Evolutionary conservation across 1,284 basidiomycete genomes (phyloP).

Genomic region (Apiotrichum siamense): DNA sequence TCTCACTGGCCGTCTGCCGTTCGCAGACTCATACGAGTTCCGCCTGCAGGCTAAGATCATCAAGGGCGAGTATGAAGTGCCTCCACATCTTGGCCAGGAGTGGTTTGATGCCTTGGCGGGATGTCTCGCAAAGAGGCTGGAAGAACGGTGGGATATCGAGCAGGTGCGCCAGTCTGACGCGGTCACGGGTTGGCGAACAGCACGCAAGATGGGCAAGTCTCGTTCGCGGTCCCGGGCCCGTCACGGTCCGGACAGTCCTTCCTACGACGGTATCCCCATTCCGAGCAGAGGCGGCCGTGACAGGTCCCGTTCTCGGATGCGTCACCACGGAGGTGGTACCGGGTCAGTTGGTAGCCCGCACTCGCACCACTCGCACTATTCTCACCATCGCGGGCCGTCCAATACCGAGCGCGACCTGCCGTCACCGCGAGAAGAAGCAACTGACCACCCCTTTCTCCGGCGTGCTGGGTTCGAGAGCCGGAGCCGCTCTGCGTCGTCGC

Average conservation of each 20-base stretch:
- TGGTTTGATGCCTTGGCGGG: conserved; percentile 67
- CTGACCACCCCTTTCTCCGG: background rate
- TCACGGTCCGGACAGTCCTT: background rate
- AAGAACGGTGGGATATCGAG: conserved; percentile 64
- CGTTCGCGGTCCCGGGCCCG: conserved; percentile 22
- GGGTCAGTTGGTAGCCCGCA: background rate
- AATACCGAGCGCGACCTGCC: background rate
- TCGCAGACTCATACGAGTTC: conserved; percentile 80
- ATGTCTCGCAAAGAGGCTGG: conserved; percentile 60
- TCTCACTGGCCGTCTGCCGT: conserved; percentile 72
- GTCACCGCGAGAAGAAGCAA: background rate
- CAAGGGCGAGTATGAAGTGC: conserved; percentile 58
- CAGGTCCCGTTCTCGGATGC: background rate
- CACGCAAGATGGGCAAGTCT: conserved; percentile 23
- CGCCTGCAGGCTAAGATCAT: conserved; percentile 84
- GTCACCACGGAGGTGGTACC: background rate
- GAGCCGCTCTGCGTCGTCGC: background rate
- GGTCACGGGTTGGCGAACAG: conserved; percentile 65
- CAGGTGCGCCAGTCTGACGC: conserved; percentile 71
- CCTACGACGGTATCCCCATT: conserved; percentile 1
- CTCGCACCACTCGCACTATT: background rate
- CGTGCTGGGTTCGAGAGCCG: background rate
- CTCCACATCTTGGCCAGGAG: conserved; percentile 57
- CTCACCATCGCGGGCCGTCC: background rate
- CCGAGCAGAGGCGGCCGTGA: background rate